These are phyloP conservation scores for Aphanomyces euteiches DNA, from an alignment of 352 stramenopile genomes.

Conservation along the genomic window DNA sequence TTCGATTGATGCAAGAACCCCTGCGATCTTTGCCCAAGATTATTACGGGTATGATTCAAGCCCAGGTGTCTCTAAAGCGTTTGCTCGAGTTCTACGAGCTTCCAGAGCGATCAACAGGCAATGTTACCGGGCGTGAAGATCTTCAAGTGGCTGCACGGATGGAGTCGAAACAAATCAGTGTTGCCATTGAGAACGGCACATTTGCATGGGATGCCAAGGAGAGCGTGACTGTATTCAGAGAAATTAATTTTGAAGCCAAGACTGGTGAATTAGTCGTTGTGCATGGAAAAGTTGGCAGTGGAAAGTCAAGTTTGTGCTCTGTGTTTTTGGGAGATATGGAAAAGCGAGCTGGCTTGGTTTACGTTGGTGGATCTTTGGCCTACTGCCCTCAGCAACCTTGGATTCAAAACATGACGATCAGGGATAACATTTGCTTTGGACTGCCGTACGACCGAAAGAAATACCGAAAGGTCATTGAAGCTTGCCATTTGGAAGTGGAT, in stretches of 20 bases:
- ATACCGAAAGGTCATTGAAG: slow-evolving; percentile 52
- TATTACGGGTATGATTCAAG: slow-evolving; percentile 73
- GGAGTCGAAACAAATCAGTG: not conserved
- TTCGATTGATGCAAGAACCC: slow-evolving; percentile 34
- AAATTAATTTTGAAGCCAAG: slow-evolving; percentile 77
- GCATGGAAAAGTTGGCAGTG: slow-evolving; percentile 90
- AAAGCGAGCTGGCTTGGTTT: slow-evolving; percentile 47
- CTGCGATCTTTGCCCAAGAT: slow-evolving; percentile 50
- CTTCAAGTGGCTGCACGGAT: not conserved
- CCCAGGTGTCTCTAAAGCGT: slow-evolving; percentile 71
- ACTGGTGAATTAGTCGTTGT: slow-evolving; percentile 90
- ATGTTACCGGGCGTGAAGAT: slow-evolving; percentile 29
- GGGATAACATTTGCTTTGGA: slow-evolving; percentile 61
- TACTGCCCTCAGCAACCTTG: slow-evolving; percentile 90
- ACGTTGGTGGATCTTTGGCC: slow-evolving; percentile 64
- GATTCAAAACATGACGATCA: slow-evolving; percentile 79
- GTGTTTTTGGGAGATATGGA: slow-evolving; percentile 96
- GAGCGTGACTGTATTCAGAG: slow-evolving; percentile 48
- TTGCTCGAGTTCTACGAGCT: slow-evolving; percentile 88
- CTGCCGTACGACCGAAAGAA: slow-evolving; percentile 38
- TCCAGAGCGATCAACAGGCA: slow-evolving; percentile 55
- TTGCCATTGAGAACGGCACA: slow-evolving; percentile 7
- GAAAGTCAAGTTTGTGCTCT: slow-evolving; percentile 94
- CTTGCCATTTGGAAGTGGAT: slow-evolving; percentile 83
- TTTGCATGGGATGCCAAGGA: slow-evolving; percentile 19